These are phyloP conservation scores for Arabis hirsuta DNA, from an alignment of 345 rosid genomes.

Conservation along the genomic window DNA sequence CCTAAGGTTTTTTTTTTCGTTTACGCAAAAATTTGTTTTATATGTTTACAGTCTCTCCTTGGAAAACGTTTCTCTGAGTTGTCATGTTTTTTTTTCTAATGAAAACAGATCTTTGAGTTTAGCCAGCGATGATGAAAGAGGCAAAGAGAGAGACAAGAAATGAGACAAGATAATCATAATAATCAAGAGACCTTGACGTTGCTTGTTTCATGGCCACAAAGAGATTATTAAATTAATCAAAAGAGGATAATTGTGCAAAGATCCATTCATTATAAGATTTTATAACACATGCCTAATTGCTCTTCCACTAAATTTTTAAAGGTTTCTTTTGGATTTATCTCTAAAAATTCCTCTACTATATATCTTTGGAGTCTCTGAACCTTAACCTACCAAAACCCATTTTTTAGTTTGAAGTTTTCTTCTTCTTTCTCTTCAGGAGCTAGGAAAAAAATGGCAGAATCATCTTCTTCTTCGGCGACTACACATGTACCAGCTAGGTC, in stretches of 20 bases:
- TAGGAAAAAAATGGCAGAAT: slow-evolving; percentile 20
- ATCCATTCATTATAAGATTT: slow-evolving; percentile 18
- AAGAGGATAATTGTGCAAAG: slow-evolving; percentile 19
- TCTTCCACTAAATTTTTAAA: slow-evolving; percentile 3
- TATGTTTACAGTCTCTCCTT: slow-evolving; percentile 21
- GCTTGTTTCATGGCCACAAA: slow-evolving; percentile 36
- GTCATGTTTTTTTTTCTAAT: slow-evolving; percentile 29
- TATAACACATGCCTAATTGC: slow-evolving; percentile 35
- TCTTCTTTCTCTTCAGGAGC: slow-evolving; percentile 29
- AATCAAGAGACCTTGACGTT: slow-evolving; percentile 39
- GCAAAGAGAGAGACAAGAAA: slow-evolving; percentile 27
- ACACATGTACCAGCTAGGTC: slow-evolving; percentile 49
- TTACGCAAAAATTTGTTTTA: slow-evolving; percentile 1
- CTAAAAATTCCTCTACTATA: slow-evolving; percentile 2
- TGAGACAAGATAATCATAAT: slow-evolving; percentile 40
- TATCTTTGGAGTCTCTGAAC: slow-evolving; percentile 30
- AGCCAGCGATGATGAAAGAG: slow-evolving; percentile 34
- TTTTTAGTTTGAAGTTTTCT: slow-evolving; percentile 1
- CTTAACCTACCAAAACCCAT: slow-evolving; percentile 24
- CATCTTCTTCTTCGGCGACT: slow-evolving; percentile 17
- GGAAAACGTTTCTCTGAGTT: slow-evolving; percentile 33
- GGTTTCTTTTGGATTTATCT: slow-evolving; percentile 26
- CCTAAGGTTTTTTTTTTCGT: neutral
- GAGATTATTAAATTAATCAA: slow-evolving; percentile 17
- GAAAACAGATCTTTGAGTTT: slow-evolving; percentile 38